Conservation (phyloP, 2,329 filamentous ascomycete genomes). For the Metarhizium anisopliae region DNA sequence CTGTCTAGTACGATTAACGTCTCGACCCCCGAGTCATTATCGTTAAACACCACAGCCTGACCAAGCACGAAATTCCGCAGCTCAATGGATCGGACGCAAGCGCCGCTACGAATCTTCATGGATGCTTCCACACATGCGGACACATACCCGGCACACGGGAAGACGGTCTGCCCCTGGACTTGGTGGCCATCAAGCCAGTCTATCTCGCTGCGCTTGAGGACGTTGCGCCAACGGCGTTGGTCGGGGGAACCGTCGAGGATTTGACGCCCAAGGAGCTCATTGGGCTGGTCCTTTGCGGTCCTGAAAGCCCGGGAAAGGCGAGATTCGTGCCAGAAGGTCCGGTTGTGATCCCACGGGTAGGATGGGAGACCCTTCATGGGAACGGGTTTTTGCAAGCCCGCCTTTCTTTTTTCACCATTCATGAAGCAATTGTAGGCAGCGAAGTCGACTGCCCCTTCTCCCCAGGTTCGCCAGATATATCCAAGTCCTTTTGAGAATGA, state of each 20-base stretch:
- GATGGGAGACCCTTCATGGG: background rate
- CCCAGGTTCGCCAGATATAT: background rate
- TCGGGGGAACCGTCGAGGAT: background rate
- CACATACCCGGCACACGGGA: slow-evolving; percentile 28
- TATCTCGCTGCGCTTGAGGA: slow-evolving; percentile 11
- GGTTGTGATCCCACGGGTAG: background rate
- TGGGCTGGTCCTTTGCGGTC: slow-evolving; percentile 11
- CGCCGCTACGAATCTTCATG: background rate
- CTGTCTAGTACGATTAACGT: background rate
- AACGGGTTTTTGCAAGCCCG: background rate
- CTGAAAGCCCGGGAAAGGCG: slow-evolving; percentile 15
- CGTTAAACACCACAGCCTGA: background rate
- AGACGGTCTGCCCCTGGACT: slow-evolving; percentile 18
- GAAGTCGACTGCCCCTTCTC: background rate
- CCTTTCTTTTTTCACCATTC: background rate
- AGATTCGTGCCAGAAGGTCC: slow-evolving; percentile 14
- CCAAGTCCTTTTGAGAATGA: background rate
- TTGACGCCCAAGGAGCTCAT: slow-evolving; percentile 14
- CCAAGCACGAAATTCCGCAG: background rate
- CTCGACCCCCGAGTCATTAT: background rate
- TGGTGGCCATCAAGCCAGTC: slow-evolving; percentile 23
- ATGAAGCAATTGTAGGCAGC: too few species aligned
- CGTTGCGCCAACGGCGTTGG: slow-evolving; percentile 12
- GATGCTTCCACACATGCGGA: slow-evolving; percentile 17
- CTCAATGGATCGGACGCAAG: background rate